phyloP scores from a whole-genome alignment of 495 filamentous ascomycete genomes.

The Cercophora sp. region DNA sequence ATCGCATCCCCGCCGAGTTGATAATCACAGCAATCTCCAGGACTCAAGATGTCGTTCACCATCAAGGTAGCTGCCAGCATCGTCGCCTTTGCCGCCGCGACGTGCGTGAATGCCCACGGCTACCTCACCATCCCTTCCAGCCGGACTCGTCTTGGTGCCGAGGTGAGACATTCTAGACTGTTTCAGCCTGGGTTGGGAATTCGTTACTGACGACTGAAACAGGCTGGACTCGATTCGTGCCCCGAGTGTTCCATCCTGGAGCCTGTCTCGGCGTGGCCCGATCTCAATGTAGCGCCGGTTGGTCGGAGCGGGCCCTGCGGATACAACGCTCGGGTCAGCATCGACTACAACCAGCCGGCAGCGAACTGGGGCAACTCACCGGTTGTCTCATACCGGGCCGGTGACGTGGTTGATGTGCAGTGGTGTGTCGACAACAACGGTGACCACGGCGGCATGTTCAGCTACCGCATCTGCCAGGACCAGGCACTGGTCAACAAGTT shows the following conservation, averaged over 20 bases:
- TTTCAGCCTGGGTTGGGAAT: no score
- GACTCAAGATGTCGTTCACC: conserved; percentile 19
- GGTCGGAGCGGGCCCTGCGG: conserved; percentile 53
- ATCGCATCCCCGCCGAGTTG: no score
- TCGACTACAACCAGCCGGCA: conserved; percentile 53
- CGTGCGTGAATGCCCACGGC: conserved; percentile 39
- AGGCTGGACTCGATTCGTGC: conserved; percentile 51
- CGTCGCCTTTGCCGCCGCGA: conserved; percentile 18
- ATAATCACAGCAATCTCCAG: no score
- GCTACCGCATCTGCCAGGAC: conserved; percentile 53
- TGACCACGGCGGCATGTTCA: conserved; percentile 58
- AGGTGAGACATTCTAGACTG: conserved; percentile 40
- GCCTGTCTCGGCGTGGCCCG: conserved; percentile 50
- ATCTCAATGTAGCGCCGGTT: conserved; percentile 42
- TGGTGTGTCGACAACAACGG: conserved; percentile 59
- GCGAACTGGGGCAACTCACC: conserved; percentile 41
- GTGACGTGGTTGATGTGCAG: conserved; percentile 46
- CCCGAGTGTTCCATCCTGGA: conserved; percentile 57
- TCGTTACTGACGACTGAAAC: no score
- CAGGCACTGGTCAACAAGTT: conserved; percentile 50
- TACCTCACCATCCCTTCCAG: conserved; percentile 46
- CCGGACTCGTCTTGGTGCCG: conserved; percentile 44
- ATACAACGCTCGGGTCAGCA: conserved; percentile 52
- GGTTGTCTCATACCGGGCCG: conserved; percentile 44
- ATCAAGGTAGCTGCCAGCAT: no score